Conservation (phyloP, 179 eudicot genomes). For the Silene vulgaris region DNA sequence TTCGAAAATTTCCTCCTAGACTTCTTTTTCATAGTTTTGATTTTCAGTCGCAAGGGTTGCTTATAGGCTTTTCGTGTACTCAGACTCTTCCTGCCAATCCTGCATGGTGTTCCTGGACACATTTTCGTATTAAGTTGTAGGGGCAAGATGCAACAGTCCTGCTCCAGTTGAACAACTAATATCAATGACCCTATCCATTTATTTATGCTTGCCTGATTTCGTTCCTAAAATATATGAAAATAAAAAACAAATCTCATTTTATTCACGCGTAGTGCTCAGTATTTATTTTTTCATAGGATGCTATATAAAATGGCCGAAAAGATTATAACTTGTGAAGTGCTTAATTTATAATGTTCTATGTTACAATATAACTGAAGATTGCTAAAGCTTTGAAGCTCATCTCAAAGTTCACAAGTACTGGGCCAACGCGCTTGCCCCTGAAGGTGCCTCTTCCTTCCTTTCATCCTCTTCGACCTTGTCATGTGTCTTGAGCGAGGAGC, state of each 20-base stretch:
- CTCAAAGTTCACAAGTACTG: slow-evolving; percentile 33
- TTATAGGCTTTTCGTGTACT: too few relatives aligned
- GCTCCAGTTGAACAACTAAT: too few relatives aligned
- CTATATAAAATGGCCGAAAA: background rate
- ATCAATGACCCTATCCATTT: too few relatives aligned
- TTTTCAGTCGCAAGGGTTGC: too few relatives aligned
- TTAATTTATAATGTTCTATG: background rate
- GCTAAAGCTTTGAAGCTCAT: background rate
- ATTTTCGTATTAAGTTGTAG: too few relatives aligned
- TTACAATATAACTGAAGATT: slow-evolving; percentile 1
- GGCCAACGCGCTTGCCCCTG: slow-evolving; percentile 37
- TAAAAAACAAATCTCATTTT: background rate
- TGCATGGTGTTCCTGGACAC: too few relatives aligned
- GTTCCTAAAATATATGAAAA: background rate
- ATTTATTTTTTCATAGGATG: background rate
- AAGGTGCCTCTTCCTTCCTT: slow-evolving; percentile 35
- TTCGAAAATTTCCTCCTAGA: too few relatives aligned
- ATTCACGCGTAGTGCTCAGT: background rate
- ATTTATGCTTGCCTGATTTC: too few relatives aligned
- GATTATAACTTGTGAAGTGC: background rate
- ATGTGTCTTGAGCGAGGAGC: slow-evolving; percentile 39
- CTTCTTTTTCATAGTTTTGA: too few relatives aligned
- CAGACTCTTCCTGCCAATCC: too few relatives aligned
- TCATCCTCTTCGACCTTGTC: slow-evolving; percentile 40
- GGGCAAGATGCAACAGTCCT: too few relatives aligned